A percentile compares a stretch with the other conserved stretches of the same genome.
These are phyloP conservation scores for Geranium brycei DNA, from an alignment of 345 rosid species.

Conservation along the genomic window DNA sequence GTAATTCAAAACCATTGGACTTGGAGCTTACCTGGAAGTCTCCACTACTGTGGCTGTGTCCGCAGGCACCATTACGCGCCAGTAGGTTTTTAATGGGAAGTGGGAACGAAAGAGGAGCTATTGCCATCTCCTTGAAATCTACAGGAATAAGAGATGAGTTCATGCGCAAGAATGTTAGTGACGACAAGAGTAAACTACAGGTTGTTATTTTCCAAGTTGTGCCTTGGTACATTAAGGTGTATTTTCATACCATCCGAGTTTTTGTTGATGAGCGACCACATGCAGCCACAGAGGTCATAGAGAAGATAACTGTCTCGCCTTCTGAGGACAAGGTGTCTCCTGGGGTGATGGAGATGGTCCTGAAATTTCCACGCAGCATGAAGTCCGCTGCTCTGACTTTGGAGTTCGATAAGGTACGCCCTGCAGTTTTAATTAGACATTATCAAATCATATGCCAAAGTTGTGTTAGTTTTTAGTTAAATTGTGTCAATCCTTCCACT, in stretches of 20 bases:
- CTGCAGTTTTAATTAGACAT: neutral
- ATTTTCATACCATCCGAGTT: constrained; percentile 59
- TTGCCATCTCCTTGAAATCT: constrained; percentile 68
- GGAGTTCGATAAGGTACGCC: constrained; percentile 83
- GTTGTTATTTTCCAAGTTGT: constrained; percentile 81
- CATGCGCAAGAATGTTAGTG: constrained; percentile 7
- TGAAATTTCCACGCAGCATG: constrained; percentile 61
- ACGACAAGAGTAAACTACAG: constrained; percentile 35
- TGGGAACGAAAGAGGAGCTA: constrained; percentile 93
- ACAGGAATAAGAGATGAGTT: constrained; percentile 23
- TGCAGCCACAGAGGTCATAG: constrained; percentile 35
- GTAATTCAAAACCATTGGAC: constrained; percentile 50
- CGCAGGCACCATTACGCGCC: constrained; percentile 58
- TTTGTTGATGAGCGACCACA: constrained; percentile 56
- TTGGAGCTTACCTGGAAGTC: constrained; percentile 58
- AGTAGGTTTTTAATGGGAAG: constrained; percentile 93
- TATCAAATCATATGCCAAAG: neutral
- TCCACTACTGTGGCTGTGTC: constrained; percentile 60
- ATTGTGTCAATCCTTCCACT: neutral
- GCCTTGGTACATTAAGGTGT: constrained; percentile 92
- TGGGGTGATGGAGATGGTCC: constrained; percentile 78
- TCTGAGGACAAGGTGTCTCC: constrained; percentile 85
- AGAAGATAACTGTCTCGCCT: constrained; percentile 66
- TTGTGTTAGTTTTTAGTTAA: neutral
- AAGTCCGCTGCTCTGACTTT: constrained; percentile 65